Evolutionary conservation across 176 grass and related monocot genomes (phyloP).

Genomic region (Bolboschoenus planiculmis): DNA sequence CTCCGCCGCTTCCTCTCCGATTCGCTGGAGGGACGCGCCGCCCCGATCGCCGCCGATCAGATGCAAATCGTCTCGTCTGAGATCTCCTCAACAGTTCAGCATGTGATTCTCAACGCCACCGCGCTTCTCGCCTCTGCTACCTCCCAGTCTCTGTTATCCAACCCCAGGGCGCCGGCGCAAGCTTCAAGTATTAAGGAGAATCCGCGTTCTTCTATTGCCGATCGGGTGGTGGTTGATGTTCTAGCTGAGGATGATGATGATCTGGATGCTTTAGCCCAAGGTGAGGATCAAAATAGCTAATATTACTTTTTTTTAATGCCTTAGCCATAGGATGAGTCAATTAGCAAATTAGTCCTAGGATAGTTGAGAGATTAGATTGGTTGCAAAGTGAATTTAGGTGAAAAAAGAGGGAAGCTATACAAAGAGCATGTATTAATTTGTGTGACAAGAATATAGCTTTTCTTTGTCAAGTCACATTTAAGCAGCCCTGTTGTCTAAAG

Average conservation of each 20-base stretch:
- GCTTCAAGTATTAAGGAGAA: constrained; percentile 25
- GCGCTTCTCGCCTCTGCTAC: constrained; percentile 61
- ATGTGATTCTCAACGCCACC: constrained; percentile 70
- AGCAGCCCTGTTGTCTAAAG: not conserved
- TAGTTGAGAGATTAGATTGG: not conserved
- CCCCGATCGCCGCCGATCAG: constrained; percentile 18
- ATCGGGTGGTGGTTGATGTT: not conserved
- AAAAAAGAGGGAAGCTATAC: not conserved
- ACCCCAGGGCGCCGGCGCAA: not conserved
- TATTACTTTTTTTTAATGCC: not conserved
- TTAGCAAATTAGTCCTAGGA: not conserved
- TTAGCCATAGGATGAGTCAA: not conserved
- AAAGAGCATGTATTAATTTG: not conserved
- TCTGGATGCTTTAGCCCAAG: constrained; percentile 15
- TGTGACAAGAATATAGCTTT: not conserved
- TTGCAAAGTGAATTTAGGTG: not conserved
- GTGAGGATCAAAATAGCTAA: not conserved
- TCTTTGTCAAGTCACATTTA: not conserved
- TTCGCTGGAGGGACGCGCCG: constrained; percentile 14
- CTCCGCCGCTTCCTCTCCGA: constrained; percentile 19
- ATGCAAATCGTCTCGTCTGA: constrained; percentile 49
- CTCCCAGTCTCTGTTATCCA: constrained; percentile 5
- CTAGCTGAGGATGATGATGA: not conserved
- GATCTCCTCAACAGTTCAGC: constrained; percentile 68
- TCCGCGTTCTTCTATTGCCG: not conserved